Base-by-base conservation (phyloP, 2,329 filamentous ascomycete genomes). In the Aureobasidium namibiae region DNA sequence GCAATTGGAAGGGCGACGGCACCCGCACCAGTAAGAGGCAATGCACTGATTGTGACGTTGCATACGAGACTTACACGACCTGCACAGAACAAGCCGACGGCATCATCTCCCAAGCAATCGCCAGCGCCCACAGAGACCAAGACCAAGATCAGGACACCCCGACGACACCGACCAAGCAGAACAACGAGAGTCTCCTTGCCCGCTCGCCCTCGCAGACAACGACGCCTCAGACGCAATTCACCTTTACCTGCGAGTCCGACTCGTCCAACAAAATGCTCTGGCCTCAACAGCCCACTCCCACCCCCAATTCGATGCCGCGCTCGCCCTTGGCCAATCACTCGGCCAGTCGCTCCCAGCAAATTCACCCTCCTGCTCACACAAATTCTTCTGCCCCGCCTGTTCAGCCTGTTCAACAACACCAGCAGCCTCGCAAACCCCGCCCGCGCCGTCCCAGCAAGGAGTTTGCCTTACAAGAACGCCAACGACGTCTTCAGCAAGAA, bases 241-340 rank as follows among this genome's bases (percentile, higher is more conserved):
- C 94, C 10, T 99, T 99, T 70, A 95, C 90, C 13, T 96, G 91
- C 73, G 89, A 95, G 67, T 92, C 92, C 1, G 90, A 94, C 69
- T 90, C 91, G 38, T 86, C 89, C 1, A 90, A 87, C 61, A 85
- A 87, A 59, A 82, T 90, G 70, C 84, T 86, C 54, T 90, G 88
- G 85, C 88, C 89, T 44, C 84, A 86, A 68, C 77, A 80, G 61
- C 78, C 75, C 63, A 29, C 66, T 65, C 59, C 59, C 3, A 29
- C 23, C 16, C 38, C 58, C 5, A 21, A 45, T 21, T 52, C 39
- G 4, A 42, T 34, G 31, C 41, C 50, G 2, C 41, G 38, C 39
- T 48, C 50, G 16, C 33, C 50, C 6, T 23, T 44, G 16, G 42
- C 48, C 24, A 34, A 24, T 6, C 26, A 42, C 26, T 50, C 68